Base-by-base conservation (phyloP, 768 basidiomycete species). In the Russula sp. region DNA sequence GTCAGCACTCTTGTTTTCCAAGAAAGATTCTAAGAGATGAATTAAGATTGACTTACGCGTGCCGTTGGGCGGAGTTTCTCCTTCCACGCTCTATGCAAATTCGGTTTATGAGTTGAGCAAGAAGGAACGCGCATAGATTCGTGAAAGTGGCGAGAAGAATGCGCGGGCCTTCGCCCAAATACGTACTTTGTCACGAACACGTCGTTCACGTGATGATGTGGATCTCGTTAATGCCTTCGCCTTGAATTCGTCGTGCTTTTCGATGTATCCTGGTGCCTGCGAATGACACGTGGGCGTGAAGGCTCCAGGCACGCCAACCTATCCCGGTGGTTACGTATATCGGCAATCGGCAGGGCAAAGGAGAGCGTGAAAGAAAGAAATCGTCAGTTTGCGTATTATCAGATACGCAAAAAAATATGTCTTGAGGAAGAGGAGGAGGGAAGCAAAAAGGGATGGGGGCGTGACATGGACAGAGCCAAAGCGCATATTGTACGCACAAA, bases 161-260 rank as follows among this genome's bases (percentile, higher is more conserved):
- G 11, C 28, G n/a, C n/a, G 52, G 14, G 22, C 10, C 11, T 20
- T 16, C 16, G 18, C 42, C 20, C n/a, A 34, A 10, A 32, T 20
- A 59, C 59, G 20, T 26, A 67, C 68, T 61, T 68, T 48, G 63
- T 83, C 51, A 90, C 88, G 70, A 89, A 94, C 8, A 81, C 80
- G 72, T 95, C 92, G 73, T 94, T 94, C 62, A 90, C 86, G 85
- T 78, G 60, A 94, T 75, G 60, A 94, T 81, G 66, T 85, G 88
- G 65, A 92, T 82, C 57, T 83, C 79, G 64, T 84, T 81, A 70
- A 92, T 76, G 13, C 90, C 74, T 91, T 93, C 3, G 78, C 82
- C 76, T 85, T 86, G 83, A 90, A 90, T 71, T 86, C 78, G 18
- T 86, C 81, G 73, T 83, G 88, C 59, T 80, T 79, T 60, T 80